Conservation (phyloP, 768 basidiomycete genomes). For the Inosperma sp. region DNA sequence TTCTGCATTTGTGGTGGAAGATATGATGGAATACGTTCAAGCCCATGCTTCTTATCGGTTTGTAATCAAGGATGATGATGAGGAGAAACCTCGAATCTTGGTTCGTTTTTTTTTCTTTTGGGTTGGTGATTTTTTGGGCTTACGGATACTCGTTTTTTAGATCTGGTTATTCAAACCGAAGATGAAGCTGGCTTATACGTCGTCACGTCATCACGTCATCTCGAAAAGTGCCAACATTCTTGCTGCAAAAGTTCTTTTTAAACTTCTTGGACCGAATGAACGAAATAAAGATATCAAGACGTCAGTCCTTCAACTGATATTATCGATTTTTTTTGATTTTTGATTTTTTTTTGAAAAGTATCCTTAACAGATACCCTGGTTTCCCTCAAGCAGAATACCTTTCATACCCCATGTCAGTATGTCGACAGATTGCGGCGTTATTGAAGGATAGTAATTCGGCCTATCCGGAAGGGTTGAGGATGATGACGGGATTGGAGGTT, state of each 20-base stretch:
- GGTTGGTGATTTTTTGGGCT: neutral
- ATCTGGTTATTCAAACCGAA: constrained; percentile 95
- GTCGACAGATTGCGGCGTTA: constrained; percentile 61
- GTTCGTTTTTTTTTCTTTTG: constrained; percentile 41
- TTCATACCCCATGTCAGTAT: constrained; percentile 75
- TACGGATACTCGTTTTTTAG: constrained; percentile 35
- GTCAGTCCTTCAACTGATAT: constrained; percentile 40
- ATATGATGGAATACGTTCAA: constrained; percentile 86
- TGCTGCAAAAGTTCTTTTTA: constrained; percentile 83
- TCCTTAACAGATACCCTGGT: constrained; percentile 67
- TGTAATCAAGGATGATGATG: constrained; percentile 81
- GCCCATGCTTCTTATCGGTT: constrained; percentile 95
- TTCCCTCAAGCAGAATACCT: constrained; percentile 88
- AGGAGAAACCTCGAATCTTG: constrained; percentile 70
- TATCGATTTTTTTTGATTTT: neutral
- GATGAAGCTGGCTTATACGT: constrained; percentile 72
- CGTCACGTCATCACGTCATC: constrained; percentile 49
- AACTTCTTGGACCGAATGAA: constrained; percentile 62
- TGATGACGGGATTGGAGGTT: constrained; percentile 78
- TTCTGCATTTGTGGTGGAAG: constrained; percentile 85
- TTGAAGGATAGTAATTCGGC: constrained; percentile 73
- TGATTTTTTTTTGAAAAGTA: constrained; percentile 32
- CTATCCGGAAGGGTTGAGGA: constrained; percentile 71
- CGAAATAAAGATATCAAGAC: constrained; percentile 47
- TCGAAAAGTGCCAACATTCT: constrained; percentile 58